These are phyloP conservation scores for Martiniozyma asiatica DNA, from an alignment of 1,139 yeast genomes.

Conservation along the genomic window DNA sequence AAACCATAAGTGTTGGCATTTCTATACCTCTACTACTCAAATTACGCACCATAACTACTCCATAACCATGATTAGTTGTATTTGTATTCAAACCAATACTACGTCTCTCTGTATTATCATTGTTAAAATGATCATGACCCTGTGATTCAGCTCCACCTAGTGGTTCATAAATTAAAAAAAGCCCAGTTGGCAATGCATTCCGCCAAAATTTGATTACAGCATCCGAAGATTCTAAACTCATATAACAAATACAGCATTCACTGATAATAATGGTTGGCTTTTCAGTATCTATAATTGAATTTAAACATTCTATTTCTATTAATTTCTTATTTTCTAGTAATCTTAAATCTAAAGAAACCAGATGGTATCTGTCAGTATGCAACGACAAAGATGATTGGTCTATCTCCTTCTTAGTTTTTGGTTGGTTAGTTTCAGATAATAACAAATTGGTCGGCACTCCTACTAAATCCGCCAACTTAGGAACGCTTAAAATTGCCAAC, in stretches of 20 bases:
- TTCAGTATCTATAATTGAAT: constrained; percentile 22
- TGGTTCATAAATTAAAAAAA: constrained; percentile 72
- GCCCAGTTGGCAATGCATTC: constrained; percentile 20
- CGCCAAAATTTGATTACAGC: constrained; percentile 35
- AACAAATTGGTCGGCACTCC: too few relatives aligned
- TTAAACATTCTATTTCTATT: too few relatives aligned
- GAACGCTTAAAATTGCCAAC: constrained; percentile 34
- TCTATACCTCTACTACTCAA: constrained; percentile 60
- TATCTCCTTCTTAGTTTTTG: constrained; percentile 14
- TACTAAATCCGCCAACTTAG: too few relatives aligned
- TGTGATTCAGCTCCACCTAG: constrained; percentile 41
- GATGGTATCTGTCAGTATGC: constrained; percentile 36
- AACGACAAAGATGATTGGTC: constrained; percentile 21
- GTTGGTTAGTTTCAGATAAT: constrained; percentile 15
- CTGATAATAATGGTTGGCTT: constrained; percentile 66
- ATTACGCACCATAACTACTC: constrained; percentile 70
- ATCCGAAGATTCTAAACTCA: constrained; percentile 46
- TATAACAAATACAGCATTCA: constrained; percentile 85
- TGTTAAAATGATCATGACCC: too few relatives aligned
- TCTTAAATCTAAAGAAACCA: constrained; percentile 48
- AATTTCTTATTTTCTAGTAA: constrained; percentile 10
- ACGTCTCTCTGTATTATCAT: too few relatives aligned
- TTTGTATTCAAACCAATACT: too few relatives aligned
- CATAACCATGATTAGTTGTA: constrained; percentile 35
- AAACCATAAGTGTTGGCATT: constrained; percentile 47